Evolutionary conservation across 169 alveolate genomes (phyloP).

Genomic region (Theileria annulata): DNA sequence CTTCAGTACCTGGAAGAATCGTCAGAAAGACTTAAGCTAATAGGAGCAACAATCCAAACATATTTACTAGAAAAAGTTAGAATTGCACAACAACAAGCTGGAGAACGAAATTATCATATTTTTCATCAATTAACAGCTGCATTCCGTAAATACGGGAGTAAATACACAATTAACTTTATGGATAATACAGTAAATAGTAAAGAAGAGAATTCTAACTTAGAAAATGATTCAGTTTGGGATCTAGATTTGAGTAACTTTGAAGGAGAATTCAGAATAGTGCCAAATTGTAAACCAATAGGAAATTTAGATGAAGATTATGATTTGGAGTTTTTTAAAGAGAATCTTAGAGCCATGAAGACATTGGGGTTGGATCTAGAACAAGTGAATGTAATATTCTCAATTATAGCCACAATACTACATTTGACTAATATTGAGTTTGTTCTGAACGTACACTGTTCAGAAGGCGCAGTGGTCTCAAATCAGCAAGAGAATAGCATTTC

Average conservation of each 20-base stretch:
- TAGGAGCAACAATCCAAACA: conserved; percentile 95
- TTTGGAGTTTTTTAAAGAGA: conserved; percentile 79
- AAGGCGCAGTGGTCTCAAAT: conserved; percentile 71
- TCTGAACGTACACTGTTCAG: conserved; percentile 68
- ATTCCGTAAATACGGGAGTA: conserved; percentile 63
- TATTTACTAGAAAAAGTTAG: conserved; percentile 97
- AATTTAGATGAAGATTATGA: conserved; percentile 80
- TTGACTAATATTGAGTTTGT: conserved; percentile 88
- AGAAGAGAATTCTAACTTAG: conserved; percentile 23
- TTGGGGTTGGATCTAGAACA: conserved; percentile 82
- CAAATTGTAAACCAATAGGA: conserved; percentile 15
- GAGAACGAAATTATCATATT: conserved; percentile 96
- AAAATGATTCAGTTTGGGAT: conserved; percentile 18
- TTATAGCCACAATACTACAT: conserved; percentile 83
- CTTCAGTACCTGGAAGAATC: conserved; percentile 79
- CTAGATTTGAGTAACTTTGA: conserved; percentile 47
- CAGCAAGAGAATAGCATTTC: conserved; percentile 60
- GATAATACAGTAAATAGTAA: conserved; percentile 25
- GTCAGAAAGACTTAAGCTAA: conserved; percentile 79
- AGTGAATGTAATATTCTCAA: conserved; percentile 74
- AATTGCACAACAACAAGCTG: conserved; percentile 90
- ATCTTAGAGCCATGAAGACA: conserved; percentile 86
- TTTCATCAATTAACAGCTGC: conserved; percentile 94
- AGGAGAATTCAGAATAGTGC: conserved; percentile 56
- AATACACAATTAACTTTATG: conserved; percentile 4